Conservation (phyloP, 148 eudicot species). For the Silene conica region DNA sequence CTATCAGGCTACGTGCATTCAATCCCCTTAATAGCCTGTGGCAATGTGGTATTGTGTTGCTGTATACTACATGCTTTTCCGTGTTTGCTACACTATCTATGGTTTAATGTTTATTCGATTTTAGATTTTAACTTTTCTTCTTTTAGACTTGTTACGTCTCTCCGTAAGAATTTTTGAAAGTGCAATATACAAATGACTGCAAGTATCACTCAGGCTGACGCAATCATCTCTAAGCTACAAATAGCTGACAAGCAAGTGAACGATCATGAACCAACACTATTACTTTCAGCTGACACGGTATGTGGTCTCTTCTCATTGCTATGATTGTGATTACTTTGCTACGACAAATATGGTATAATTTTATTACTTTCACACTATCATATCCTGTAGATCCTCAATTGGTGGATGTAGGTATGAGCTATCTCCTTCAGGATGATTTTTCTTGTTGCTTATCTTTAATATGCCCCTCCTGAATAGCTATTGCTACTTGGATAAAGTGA, state of each 20-base stretch:
- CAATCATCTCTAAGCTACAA: conserved; percentile 62
- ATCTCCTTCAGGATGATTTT: not conserved
- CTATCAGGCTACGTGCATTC: not conserved
- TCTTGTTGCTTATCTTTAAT: not conserved
- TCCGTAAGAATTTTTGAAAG: not conserved
- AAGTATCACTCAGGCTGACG: conserved; percentile 66
- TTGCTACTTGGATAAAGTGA: not conserved
- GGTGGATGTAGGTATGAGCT: not conserved
- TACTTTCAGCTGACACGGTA: conserved; percentile 83
- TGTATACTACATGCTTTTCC: not conserved
- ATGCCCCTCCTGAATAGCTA: not conserved
- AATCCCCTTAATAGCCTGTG: not conserved
- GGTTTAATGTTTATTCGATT: not conserved
- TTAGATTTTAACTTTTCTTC: not conserved
- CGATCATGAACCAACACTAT: conserved; percentile 56
- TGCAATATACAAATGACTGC: conserved; percentile 5
- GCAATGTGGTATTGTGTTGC: not conserved
- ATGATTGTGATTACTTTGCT: not conserved
- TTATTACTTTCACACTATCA: not conserved
- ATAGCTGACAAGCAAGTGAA: conserved; percentile 45
- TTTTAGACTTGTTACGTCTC: not conserved
- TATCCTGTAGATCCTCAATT: not conserved
- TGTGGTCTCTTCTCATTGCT: conserved; percentile 23
- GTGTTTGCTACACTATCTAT: not conserved
- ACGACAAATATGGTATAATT: not conserved